A percentile compares a stretch with the other conserved stretches of the same genome.
phyloP scores from a whole-genome alignment of 805 yeast species.

The Spathaspora gorwiae region DNA sequence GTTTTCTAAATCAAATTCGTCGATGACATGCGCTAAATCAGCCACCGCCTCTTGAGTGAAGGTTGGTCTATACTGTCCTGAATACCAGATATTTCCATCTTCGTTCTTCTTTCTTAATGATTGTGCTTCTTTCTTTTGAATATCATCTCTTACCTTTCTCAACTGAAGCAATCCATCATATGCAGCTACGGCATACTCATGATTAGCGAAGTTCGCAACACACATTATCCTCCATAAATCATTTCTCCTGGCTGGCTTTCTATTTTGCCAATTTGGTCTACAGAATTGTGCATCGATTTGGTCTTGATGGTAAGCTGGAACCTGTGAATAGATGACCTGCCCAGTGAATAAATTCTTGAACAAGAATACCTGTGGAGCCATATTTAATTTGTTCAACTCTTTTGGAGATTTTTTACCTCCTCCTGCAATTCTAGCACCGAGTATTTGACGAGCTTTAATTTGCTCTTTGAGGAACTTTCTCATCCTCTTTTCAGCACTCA shows the following conservation, averaged over 20 bases:
- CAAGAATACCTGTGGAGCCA: constrained; percentile 79
- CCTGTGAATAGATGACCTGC: constrained; percentile 84
- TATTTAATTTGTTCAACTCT: constrained; percentile 43
- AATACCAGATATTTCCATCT: constrained; percentile 80
- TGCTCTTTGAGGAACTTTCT: constrained; percentile 44
- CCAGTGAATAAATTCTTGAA: constrained; percentile 86
- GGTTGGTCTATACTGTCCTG: constrained; percentile 85
- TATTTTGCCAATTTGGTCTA: constrained; percentile 87
- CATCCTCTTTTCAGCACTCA: constrained; percentile 44
- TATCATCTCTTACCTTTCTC: constrained; percentile 66
- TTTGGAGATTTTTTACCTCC: constrained; percentile 27
- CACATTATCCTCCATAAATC: constrained; percentile 92
- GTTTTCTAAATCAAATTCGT: constrained; percentile 47
- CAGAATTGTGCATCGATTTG: constrained; percentile 69
- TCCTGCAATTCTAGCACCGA: constrained; percentile 40
- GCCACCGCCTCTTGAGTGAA: constrained; percentile 89
- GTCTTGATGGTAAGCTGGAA: constrained; percentile 56
- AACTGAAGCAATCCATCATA: constrained; percentile 71
- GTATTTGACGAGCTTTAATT: constrained; percentile 37
- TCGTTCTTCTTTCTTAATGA: constrained; percentile 65
- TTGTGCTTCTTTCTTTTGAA: constrained; percentile 56
- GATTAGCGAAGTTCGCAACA: constrained; percentile 61
- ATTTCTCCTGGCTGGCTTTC: constrained; percentile 71
- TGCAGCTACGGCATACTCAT: constrained; percentile 65
- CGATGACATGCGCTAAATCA: constrained; percentile 68